Evolutionary conservation across 371 early-diverging fungal genomes (phyloP).

Genomic region (Synchytrium microbalum): DNA sequence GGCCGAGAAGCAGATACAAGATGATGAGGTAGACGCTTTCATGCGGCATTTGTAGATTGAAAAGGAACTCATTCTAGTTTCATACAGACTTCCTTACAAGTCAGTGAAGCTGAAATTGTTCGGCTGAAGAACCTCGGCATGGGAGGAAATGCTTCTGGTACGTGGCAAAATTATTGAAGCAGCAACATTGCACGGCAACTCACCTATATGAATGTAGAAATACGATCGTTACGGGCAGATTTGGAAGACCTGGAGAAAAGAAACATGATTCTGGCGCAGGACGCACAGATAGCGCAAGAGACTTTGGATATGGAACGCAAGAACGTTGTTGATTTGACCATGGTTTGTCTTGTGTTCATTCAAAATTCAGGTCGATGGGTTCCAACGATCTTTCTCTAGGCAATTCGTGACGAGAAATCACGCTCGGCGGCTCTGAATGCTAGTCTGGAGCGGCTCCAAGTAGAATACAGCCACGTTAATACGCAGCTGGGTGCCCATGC

Average conservation of each 20-base stretch:
- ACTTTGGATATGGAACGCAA: slow-evolving; percentile 25
- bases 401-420: neutral
- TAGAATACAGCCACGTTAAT: neutral
- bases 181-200: neutral
- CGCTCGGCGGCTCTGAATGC: slow-evolving; percentile 1
- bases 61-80: neutral
- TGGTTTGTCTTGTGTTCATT: neutral
- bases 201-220: neutral
- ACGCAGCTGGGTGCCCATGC: neutral
- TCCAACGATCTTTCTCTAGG: neutral
- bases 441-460: slow-evolving; percentile 2
- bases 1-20: slow-evolving; percentile 24
- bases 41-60: too few species aligned
- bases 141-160: neutral
- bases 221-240: neutral
- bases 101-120: neutral
- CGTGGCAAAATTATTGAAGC: too few species aligned
- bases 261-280: slow-evolving; percentile 19
- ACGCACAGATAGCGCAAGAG: slow-evolving; percentile 25
- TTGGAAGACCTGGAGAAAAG: slow-evolving; percentile 9
- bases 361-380: neutral
- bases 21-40: slow-evolving; percentile 16
- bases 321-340: slow-evolving; percentile 15
- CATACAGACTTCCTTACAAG: neutral
- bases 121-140: slow-evolving; percentile 4